Evolutionary conservation across 306 rosid genomes (phyloP).

Genomic region (Dryas octopetala): DNA sequence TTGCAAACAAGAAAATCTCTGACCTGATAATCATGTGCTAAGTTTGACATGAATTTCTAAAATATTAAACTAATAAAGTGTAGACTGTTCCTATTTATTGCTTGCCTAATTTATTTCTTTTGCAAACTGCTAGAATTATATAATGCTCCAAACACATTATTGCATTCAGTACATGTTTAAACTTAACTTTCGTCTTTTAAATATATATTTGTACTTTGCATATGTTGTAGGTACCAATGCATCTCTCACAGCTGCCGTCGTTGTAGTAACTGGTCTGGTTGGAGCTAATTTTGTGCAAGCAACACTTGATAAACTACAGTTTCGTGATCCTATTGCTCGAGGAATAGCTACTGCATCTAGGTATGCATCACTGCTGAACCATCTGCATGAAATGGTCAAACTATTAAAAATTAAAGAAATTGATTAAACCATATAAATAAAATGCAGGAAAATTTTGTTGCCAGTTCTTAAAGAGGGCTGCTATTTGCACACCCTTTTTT

Average conservation of each 20-base stretch:
- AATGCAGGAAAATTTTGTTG: background rate
- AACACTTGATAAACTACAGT: conserved; percentile 67
- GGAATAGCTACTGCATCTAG: conserved; percentile 99
- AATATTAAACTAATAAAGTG: background rate
- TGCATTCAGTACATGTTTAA: background rate
- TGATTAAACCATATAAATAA: background rate
- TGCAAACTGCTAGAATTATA: background rate
- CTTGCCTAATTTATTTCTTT: no score
- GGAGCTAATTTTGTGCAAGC: conserved; percentile 97
- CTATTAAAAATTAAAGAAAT: background rate
- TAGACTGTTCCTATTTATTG: background rate
- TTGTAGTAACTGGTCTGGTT: conserved; percentile 87
- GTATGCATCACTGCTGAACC: conserved; percentile 35
- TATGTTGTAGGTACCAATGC: conserved; percentile 70
- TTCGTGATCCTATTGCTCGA: conserved; percentile 89
- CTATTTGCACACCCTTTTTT: no score
- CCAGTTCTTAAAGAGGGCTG: background rate
- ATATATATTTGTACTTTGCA: background rate
- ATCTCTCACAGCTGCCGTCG: conserved; percentile 88
- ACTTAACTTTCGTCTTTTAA: background rate
- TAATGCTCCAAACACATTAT: background rate
- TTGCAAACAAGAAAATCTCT: background rate
- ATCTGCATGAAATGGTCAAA: background rate
- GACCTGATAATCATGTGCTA: conserved; percentile 12
- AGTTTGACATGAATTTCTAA: background rate